Evolutionary conservation across 345 rosid genomes (phyloP).

Genomic region (Clausena lansium): DNA sequence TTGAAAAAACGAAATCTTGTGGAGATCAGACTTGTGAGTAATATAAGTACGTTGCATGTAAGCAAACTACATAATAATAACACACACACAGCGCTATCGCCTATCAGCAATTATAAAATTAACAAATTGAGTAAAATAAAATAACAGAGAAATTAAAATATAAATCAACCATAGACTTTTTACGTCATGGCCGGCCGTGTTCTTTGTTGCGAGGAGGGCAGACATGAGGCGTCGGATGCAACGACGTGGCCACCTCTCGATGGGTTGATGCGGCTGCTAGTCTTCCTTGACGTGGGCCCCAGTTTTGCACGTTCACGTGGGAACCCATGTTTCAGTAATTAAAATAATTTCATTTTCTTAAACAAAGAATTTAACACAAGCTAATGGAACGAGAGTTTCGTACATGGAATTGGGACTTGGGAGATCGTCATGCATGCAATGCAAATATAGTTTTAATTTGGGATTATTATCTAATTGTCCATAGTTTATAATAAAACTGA

Average conservation of each 20-base stretch:
- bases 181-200: neutral
- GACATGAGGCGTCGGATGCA: constrained; percentile 8
- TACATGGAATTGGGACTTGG: neutral
- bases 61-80: neutral
- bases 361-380: neutral
- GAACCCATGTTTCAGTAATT: neutral
- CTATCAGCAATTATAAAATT: neutral
- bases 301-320: constrained; percentile 5
- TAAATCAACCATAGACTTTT: neutral
- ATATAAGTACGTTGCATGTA: neutral
- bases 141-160: neutral
- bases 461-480: neutral
- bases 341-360: neutral
- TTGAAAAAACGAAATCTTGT: neutral
- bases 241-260: constrained; percentile 10
- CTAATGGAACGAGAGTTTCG: neutral
- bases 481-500: neutral
- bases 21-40: neutral
- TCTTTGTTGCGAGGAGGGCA: neutral
- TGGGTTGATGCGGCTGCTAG: neutral
- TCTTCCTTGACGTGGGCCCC: neutral
- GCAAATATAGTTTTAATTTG: neutral
- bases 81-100: no score
- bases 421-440: constrained; percentile 9
- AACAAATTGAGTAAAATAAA: neutral